Evolutionary conservation across 129 eudicot genomes (phyloP), one percentile per base, ranked within the genome.

Genomic region (Calendula officinalis): DNA sequence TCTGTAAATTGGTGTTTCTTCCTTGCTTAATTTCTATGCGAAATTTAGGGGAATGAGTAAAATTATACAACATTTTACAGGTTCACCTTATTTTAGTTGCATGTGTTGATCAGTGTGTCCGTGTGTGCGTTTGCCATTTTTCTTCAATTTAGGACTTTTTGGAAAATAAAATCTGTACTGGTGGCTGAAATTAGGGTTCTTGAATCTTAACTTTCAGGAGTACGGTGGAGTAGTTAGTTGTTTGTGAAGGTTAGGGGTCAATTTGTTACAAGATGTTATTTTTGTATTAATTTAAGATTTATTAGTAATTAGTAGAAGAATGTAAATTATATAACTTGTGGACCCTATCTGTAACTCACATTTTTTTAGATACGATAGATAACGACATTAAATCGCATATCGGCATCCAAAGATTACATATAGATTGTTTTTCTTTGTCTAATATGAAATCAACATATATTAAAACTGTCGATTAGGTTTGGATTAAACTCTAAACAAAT

Each of bases 341-440:
- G 75, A 32, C 62, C 80, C 62, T 48, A 38, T 37, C 9, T 60
- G 11, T 39, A 48, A 30, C 54, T 36, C 38, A 33, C 1, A 22
- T 52, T 40, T 40, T 40, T 39, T 53, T 8, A 10, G 27, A 72
- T 41, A 54, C 4, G 9, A 47, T 47, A 43, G 71, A 50, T 22
- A 22, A 22, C 30, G 30, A 22, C 30, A 22, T 71, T 41, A 71
- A 40, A 37, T 61, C 32, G 69, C 69, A 61, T 51, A 60, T 50
- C 39, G 2, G 48, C 32, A 50, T 65, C 60, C 39, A 6, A 56
- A 68, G 57, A 56, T 56, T 44, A 34, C 65, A 68, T 59, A 8
- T 68, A 56, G 61, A 73, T 65, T 65, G 78, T 65, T 73, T 27
- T 45, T 49, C 34, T 7, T 70, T 73, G 36, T 64, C 60, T 56